Conservation (phyloP, 2,329 filamentous ascomycete genomes). For the Exophiala bonariae region DNA sequence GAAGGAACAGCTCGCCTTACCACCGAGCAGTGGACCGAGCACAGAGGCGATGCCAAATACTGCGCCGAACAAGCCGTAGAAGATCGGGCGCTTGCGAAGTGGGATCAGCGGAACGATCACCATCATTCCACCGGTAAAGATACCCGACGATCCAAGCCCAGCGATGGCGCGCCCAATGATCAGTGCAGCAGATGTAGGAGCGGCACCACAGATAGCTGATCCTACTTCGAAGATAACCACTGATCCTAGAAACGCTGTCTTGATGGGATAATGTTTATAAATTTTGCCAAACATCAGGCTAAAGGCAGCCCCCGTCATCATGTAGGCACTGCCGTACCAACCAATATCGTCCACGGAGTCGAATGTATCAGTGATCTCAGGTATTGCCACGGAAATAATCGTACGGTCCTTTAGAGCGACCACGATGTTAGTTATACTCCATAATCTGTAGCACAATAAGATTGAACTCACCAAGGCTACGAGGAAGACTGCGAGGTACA, state of each 20-base stretch:
- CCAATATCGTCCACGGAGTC: constrained; percentile 46
- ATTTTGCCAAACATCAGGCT: constrained; percentile 45
- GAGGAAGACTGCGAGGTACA: constrained; percentile 31
- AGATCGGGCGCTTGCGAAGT: constrained; percentile 39
- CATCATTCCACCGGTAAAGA: constrained; percentile 41
- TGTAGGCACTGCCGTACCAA: constrained; percentile 50
- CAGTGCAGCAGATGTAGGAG: constrained; percentile 38
- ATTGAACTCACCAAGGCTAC: constrained; percentile 25
- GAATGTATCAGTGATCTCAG: constrained; percentile 49
- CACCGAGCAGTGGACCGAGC: constrained; percentile 45
- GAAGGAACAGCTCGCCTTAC: too few relatives aligned
- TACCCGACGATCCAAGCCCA: constrained; percentile 39
- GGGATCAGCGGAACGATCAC: constrained; percentile 41
- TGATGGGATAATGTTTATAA: constrained; percentile 44
- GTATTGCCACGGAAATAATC: constrained; percentile 48
- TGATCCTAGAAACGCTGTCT: constrained; percentile 42
- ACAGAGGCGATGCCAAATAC: constrained; percentile 41
- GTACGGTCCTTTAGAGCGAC: too few relatives aligned
- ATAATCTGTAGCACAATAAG: too few relatives aligned
- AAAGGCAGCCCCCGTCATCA: constrained; percentile 45
- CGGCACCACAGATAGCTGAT: constrained; percentile 39
- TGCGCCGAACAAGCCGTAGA: constrained; percentile 38
- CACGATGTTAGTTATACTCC: too few relatives aligned
- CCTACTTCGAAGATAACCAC: constrained; percentile 44
- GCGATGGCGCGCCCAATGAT: constrained; percentile 43